A percentile compares a stretch with the other conserved stretches of the same genome.
phyloP scores from a whole-genome alignment of 2,329 filamentous ascomycete genomes.

The Colletotrichum magnum region DNA sequence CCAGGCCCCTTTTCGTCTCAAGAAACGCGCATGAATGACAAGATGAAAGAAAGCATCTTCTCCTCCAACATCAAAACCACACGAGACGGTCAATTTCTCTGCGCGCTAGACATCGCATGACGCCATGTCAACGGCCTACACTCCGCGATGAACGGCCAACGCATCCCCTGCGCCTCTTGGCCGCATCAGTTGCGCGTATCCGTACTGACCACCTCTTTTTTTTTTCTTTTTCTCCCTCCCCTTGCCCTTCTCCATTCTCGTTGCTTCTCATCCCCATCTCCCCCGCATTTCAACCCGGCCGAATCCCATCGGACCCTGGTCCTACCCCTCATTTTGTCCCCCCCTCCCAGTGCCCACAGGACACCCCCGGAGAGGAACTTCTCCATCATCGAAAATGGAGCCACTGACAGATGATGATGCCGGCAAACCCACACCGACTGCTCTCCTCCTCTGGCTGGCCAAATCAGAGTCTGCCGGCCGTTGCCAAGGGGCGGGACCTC shows the following conservation, averaged over 20 bases:
- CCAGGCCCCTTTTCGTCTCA: slow-evolving; percentile 9
- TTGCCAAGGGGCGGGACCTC: slow-evolving; percentile 26
- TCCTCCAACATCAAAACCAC: background rate
- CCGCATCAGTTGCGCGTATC: slow-evolving; percentile 1
- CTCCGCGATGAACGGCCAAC: slow-evolving; percentile 4
- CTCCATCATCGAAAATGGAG: background rate
- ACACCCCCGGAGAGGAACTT: background rate
- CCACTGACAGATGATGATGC: background rate
- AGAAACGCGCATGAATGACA: background rate
- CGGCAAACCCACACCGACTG: slow-evolving; percentile 1
- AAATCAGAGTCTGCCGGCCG: slow-evolving; percentile 13
- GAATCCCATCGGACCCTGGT: slow-evolving; percentile 3
- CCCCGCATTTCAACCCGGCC: slow-evolving; percentile 26
- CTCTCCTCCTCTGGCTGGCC: background rate
- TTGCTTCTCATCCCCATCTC: slow-evolving; percentile 19
- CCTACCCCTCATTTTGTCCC: slow-evolving; percentile 21
- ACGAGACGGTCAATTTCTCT: background rate
- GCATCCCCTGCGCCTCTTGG: slow-evolving; percentile 16
- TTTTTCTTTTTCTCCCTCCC: background rate
- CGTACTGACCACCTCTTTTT: background rate
- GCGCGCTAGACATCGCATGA: background rate
- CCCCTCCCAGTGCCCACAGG: background rate
- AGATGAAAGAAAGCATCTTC: too few species aligned
- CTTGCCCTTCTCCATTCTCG: slow-evolving; percentile 5
- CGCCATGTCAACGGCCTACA: slow-evolving; percentile 9